Conservation (phyloP, 805 yeast species). For the Cyberlindnera sargentensis region DNA sequence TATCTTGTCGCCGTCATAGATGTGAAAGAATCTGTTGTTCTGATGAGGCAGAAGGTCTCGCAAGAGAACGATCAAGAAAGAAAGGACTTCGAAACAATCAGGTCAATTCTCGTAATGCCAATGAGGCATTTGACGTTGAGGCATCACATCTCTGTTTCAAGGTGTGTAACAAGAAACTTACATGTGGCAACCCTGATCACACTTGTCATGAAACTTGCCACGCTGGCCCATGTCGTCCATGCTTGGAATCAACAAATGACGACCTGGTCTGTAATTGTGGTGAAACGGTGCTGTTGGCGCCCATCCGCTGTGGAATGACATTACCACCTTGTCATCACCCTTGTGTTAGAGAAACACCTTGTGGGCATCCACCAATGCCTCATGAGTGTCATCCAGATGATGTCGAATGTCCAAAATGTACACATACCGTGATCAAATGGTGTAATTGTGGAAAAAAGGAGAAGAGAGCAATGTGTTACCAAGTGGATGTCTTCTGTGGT, state of each 20-base stretch:
- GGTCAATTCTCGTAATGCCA: conserved; percentile 26
- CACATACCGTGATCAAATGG: conserved; percentile 44
- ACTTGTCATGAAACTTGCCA: conserved; percentile 68
- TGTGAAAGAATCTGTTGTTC: conserved; percentile 67
- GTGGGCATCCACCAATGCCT: conserved; percentile 67
- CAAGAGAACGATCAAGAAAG: conserved; percentile 39
- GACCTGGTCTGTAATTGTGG: conserved; percentile 82
- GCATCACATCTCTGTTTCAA: conserved; percentile 67
- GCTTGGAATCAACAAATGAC: conserved; percentile 73
- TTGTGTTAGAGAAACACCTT: conserved; percentile 46
- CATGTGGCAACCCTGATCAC: conserved; percentile 56
- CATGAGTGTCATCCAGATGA: conserved; percentile 73
- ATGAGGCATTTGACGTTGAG: conserved; percentile 56
- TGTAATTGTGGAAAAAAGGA: conserved; percentile 57
- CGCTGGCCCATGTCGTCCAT: conserved; percentile 72
- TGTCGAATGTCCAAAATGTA: conserved; percentile 70
- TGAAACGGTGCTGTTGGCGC: conserved; percentile 67
- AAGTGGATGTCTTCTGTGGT: conserved; percentile 62
- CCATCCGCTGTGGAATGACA: conserved; percentile 75
- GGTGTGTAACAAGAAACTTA: conserved; percentile 52
- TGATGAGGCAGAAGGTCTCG: conserved; percentile 51
- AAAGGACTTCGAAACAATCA: conserved; percentile 42
- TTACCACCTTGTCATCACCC: conserved; percentile 59
- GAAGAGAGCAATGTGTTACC: conserved; percentile 59
- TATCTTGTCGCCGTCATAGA: conserved; percentile 76